phyloP scores from a whole-genome alignment of 192 early-diverging fungal species.

The Entophlyctis helioformis region DNA sequence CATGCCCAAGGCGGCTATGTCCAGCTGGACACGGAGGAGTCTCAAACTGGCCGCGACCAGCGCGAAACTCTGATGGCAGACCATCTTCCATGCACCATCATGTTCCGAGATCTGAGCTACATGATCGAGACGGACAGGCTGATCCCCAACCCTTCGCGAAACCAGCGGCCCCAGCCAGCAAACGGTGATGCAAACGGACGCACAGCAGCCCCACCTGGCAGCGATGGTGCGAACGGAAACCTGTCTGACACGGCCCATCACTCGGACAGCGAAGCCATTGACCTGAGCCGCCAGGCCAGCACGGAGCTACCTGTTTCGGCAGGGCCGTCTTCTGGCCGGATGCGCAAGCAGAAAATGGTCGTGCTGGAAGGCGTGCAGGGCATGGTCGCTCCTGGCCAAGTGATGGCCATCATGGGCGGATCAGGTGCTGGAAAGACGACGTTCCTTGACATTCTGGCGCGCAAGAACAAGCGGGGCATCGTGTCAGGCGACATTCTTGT shows the following conservation, averaged over 20 bases:
- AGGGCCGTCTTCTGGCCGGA: not conserved
- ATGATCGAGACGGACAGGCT: constrained; percentile 26
- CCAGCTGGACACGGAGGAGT: no score
- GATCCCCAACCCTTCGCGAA: no score
- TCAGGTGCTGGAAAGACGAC: constrained; percentile 89
- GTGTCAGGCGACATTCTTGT: constrained; percentile 66
- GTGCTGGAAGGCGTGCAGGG: constrained; percentile 63
- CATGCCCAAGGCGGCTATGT: no score
- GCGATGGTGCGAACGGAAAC: not conserved
- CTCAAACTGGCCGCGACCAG: no score
- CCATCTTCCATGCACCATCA: constrained; percentile 53
- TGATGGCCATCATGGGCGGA: constrained; percentile 88
- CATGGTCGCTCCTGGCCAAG: constrained; percentile 66
- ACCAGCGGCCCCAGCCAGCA: no score
- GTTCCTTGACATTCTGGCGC: constrained; percentile 79
- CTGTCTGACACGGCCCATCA: not conserved
- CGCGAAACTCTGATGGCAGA: constrained; percentile 64
- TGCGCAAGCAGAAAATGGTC: constrained; percentile 12
- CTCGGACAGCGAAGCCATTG: not conserved
- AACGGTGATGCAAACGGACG: not conserved
- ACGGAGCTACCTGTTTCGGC: not conserved
- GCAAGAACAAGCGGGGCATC: constrained; percentile 62
- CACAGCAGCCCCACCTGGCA: no score
- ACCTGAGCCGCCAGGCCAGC: not conserved
- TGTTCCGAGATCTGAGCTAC: constrained; percentile 56